These are phyloP conservation scores for Protea cynaroides DNA, from an alignment of 164 flowering plant genomes.

Conservation along the genomic window DNA sequence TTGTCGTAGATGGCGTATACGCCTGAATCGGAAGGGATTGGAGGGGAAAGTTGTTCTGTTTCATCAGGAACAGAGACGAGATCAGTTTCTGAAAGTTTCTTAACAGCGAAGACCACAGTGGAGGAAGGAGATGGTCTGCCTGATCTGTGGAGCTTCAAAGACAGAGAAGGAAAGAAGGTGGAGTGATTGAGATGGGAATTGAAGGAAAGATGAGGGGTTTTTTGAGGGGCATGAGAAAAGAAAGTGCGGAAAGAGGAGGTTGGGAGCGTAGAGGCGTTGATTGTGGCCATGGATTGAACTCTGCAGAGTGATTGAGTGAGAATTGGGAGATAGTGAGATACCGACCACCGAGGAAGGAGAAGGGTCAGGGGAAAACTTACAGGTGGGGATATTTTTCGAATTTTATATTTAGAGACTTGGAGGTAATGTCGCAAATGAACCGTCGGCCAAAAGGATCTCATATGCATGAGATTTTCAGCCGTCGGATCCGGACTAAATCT, in stretches of 20 bases:
- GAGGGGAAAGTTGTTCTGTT: conserved; percentile 21
- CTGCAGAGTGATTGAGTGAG: no score
- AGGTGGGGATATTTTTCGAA: no score
- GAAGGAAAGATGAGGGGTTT: conserved; percentile 12
- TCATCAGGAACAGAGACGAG: conserved; percentile 31
- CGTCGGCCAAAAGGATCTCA: no score
- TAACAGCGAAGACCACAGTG: conserved; percentile 37
- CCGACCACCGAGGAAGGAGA: no score
- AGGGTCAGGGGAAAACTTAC: no score
- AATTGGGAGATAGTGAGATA: no score
- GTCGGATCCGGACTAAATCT: no score
- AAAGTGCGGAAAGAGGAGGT: conserved; percentile 11
- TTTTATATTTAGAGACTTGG: no score
- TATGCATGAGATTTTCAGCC: background rate
- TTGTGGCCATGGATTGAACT: conserved; percentile 34
- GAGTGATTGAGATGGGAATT: conserved; percentile 13
- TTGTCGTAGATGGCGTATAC: conserved; percentile 78
- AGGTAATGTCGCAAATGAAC: no score
- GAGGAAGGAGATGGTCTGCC: conserved; percentile 20
- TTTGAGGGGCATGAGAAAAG: conserved; percentile 20
- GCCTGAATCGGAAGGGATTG: conserved; percentile 53
- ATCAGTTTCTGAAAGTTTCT: conserved; percentile 52
- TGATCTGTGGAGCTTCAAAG: conserved; percentile 12
- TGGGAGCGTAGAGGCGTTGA: conserved; percentile 25
- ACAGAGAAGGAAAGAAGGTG: conserved; percentile 14